Percentiles rank a stretch among this genome's conserved stretches.
phyloP scores from a whole-genome alignment of 2,329 filamentous ascomycete species.

The Clonostachys sp. region DNA sequence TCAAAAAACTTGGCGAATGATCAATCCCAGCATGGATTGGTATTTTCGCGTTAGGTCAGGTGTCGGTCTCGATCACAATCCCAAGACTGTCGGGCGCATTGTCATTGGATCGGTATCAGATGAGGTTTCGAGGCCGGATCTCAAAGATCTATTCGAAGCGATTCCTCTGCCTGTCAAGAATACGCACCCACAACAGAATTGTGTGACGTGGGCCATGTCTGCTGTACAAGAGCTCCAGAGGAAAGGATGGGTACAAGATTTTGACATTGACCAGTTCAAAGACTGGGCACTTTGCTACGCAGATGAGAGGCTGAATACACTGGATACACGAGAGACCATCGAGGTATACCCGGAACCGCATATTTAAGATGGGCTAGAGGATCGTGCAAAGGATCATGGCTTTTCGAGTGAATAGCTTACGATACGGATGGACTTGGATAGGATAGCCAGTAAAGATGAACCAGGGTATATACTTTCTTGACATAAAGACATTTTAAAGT shows the following conservation, averaged over 20 bases:
- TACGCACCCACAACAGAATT: slow-evolving; percentile 23
- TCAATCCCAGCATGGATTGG: slow-evolving; percentile 24
- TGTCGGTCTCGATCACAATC: slow-evolving; percentile 7
- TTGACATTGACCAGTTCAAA: slow-evolving; percentile 18
- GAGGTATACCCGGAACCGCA: too few species aligned
- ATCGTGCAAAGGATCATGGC: too few species aligned
- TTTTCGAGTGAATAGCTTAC: too few species aligned
- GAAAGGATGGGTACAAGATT: slow-evolving; percentile 12
- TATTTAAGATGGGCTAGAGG: too few species aligned
- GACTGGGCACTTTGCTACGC: slow-evolving; percentile 17
- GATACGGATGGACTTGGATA: too few species aligned
- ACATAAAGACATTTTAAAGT: too few species aligned
- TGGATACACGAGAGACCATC: too few species aligned
- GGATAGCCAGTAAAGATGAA: too few species aligned
- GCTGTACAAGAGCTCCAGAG: slow-evolving; percentile 16
- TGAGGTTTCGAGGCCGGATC: slow-evolving; percentile 6
- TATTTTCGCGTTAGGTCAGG: slow-evolving; percentile 12
- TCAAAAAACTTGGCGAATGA: slow-evolving; percentile 18
- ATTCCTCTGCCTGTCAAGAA: slow-evolving; percentile 21
- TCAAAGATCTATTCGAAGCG: slow-evolving; percentile 11
- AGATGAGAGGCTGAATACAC: slow-evolving; percentile 14
- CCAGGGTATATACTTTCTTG: too few species aligned
- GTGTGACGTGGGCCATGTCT: slow-evolving; percentile 21
- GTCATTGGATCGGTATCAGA: slow-evolving; percentile 15
- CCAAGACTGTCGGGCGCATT: slow-evolving; percentile 18